A percentile compares a stretch with the other conserved stretches of the same genome.
These are phyloP conservation scores for Diaporthe citri DNA, from an alignment of 2,329 filamentous ascomycete species.

Conservation along the genomic window DNA sequence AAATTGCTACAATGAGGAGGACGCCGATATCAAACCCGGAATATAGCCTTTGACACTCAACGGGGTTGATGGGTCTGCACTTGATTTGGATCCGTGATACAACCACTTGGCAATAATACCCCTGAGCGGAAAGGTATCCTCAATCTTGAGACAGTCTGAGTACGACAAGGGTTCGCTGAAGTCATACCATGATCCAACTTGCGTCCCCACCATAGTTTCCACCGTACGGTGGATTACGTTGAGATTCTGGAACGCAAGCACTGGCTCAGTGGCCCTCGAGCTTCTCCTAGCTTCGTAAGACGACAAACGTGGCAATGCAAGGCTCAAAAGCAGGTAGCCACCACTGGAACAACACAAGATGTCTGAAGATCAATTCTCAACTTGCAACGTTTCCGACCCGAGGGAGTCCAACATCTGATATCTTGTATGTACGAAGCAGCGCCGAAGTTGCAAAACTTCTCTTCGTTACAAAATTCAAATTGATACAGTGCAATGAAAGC, in stretches of 20 bases:
- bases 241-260: background rate
- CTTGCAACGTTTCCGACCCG: background rate
- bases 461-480: background rate
- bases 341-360: background rate
- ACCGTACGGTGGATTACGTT: background rate
- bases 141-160: slow-evolving; percentile 9
- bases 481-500: background rate
- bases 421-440: no score
- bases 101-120: background rate
- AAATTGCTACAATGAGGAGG: background rate
- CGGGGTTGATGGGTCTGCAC: background rate
- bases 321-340: background rate
- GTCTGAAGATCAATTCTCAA: background rate
- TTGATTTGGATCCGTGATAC: background rate
- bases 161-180: background rate
- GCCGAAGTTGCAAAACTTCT: background rate
- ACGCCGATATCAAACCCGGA: no score
- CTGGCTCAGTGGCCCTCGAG: background rate
- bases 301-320: background rate
- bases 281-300: background rate
- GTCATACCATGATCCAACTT: background rate
- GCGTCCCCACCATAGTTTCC: background rate
- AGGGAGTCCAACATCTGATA: no score
- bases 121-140: background rate
- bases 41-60: background rate